phyloP scores from a whole-genome alignment of 2,329 filamentous ascomycete genomes.

The Scytalidium sp. region DNA sequence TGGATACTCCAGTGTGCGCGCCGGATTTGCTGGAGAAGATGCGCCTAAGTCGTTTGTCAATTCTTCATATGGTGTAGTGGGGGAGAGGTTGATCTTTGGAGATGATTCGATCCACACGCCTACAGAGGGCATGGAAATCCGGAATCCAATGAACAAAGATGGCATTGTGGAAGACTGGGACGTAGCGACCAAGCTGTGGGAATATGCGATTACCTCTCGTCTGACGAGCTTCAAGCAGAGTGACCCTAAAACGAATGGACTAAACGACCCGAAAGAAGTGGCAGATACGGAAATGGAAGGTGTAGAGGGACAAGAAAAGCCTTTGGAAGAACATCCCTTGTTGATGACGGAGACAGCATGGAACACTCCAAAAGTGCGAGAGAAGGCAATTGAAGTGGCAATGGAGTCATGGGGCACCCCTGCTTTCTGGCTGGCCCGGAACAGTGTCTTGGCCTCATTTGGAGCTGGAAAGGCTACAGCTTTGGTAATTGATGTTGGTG shows the following conservation, averaged over 20 bases:
- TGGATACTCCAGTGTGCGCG: constrained; percentile 86
- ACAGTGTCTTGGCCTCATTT: constrained; percentile 86
- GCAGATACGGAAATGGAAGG: constrained; percentile 60
- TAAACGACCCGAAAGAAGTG: constrained; percentile 62
- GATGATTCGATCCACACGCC: constrained; percentile 86
- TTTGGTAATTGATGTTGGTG: constrained; percentile 88
- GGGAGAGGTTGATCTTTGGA: constrained; percentile 67
- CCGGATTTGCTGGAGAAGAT: constrained; percentile 97
- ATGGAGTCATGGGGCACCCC: constrained; percentile 97
- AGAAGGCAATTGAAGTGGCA: constrained; percentile 92
- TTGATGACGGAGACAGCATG: constrained; percentile 93
- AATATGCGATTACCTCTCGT: constrained; percentile 84
- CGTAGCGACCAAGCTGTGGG: constrained; percentile 83
- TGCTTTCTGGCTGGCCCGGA: constrained; percentile 89
- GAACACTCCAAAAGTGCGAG: constrained; percentile 83
- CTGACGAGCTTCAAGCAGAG: constrained; percentile 74
- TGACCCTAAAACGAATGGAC: constrained; percentile 70
- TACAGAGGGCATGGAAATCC: constrained; percentile 72
- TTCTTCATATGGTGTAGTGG: constrained; percentile 74
- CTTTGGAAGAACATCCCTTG: constrained; percentile 83
- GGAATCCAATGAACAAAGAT: constrained; percentile 88
- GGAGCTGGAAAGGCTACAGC: constrained; percentile 91
- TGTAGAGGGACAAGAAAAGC: constrained; percentile 64
- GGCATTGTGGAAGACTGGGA: constrained; percentile 97
- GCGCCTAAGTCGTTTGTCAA: constrained; percentile 91